Base-by-base conservation (phyloP, 164 flowering plant species). In the Sedum album region DNA sequence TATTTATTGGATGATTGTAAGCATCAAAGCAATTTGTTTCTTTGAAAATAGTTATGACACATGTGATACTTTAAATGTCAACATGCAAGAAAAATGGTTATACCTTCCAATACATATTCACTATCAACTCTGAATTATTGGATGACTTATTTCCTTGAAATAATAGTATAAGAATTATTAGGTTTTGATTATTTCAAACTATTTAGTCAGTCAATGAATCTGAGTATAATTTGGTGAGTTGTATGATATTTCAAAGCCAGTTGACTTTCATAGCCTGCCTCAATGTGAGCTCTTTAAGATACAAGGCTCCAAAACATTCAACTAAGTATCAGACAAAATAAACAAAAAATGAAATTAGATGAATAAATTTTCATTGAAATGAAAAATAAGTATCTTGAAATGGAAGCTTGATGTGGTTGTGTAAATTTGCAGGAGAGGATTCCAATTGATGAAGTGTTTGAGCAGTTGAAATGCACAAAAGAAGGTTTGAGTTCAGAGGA, bases 401-500 rank as follows among this genome's bases (percentile, higher is more conserved):
- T 21, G 33, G 21, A 21, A 20, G 5, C 5, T 38, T 39, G 49
- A 69, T n/a, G 25, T 23, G 62, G 62, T 60, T 57, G 57, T 61
- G 28, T 60, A 18, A 39, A 36, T 68, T 30, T 17, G 38, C 76
- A 85, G 92, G 89, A 85, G 73, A 68, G 72, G 48, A 78, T 87
- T 61, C 92, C 92, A 0, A 76, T 87, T 26, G 91, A 83, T 72
- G 91, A 87, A 76, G 91, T 87, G 70, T 87, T 87, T 69, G 82
- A 82, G 76, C 86, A 82, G 76, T 39, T 88, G 79, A 86, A 88
- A 88, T 88, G 93, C 48, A 79, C 82, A 61, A 67, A 74, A 28
- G 85, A 83, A 72, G 93, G 93, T 55, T 66, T 88, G 30, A 68
- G 71, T 18, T 20, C 77, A 86, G 84, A n/a, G n/a, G n/a, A n/a